phyloP scores from a whole-genome alignment of 805 yeast genomes.

The Jamesozyma piceae region DNA sequence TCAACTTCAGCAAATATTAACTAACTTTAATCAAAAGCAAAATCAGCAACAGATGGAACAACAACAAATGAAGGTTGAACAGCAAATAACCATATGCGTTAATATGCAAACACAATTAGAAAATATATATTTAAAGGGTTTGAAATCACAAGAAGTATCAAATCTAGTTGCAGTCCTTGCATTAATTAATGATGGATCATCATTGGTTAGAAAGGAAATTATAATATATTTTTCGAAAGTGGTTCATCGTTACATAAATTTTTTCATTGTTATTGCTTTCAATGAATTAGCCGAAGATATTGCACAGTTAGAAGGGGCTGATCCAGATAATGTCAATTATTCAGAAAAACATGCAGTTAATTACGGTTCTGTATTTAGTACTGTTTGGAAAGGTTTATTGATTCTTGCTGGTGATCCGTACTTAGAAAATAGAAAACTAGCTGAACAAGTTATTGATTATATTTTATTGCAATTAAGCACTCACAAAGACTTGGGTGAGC shows the following conservation, averaged over 20 bases:
- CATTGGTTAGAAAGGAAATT: slow-evolving; percentile 79
- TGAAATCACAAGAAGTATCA: slow-evolving; percentile 58
- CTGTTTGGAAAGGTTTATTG: slow-evolving; percentile 79
- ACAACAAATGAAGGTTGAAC: slow-evolving; percentile 27
- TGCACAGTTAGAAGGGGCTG: slow-evolving; percentile 41
- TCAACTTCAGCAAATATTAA: slow-evolving; percentile 25
- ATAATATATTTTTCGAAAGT: slow-evolving; percentile 68
- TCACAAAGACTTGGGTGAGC: slow-evolving; percentile 49
- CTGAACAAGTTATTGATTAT: slow-evolving; percentile 67
- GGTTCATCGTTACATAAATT: slow-evolving; percentile 57
- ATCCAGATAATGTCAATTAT: slow-evolving; percentile 14
- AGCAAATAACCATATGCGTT: slow-evolving; percentile 25
- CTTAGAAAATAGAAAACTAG: slow-evolving; percentile 61
- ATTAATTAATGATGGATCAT: slow-evolving; percentile 77
- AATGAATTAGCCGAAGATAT: slow-evolving; percentile 76
- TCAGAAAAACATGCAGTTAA: slow-evolving; percentile 59
- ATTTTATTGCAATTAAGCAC: slow-evolving; percentile 48
- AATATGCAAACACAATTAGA: slow-evolving; percentile 22
- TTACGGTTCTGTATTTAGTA: slow-evolving; percentile 75
- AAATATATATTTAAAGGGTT: slow-evolving; percentile 33
- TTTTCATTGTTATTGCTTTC: slow-evolving; percentile 80
- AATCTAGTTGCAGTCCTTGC: slow-evolving; percentile 60
- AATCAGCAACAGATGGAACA: slow-evolving; percentile 18
- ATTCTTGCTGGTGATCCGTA: slow-evolving; percentile 84
- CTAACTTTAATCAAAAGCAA: slow-evolving; percentile 21